Base-by-base conservation (phyloP, 1,139 yeast genomes). In the Suzukiozyma palmioleophila region DNA sequence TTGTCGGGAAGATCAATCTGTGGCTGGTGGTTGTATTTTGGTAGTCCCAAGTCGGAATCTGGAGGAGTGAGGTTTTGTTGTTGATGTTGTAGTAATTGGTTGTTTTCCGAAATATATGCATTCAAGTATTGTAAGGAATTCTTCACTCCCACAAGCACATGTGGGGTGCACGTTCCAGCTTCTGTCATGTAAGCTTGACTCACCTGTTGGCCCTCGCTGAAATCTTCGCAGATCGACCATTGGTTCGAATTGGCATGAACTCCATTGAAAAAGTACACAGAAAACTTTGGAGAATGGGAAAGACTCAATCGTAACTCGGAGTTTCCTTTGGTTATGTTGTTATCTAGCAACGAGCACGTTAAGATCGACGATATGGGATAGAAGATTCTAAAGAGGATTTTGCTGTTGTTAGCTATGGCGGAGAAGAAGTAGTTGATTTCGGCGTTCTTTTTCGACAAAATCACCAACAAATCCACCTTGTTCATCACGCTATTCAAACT, bases 171-270 rank as follows among this genome's bases (percentile, higher is more conserved):
- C 9, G 65, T 57, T 2, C 77, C 79, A 3, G 73, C 74, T 26
- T 73, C 85, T 12, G 79, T 79, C 33, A 68, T 62, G 52, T 67
- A 77, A 0, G 92, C 90, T 45, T 69, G 74, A 43, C 79, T 77
- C 10, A 84, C 92, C 55, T 84, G 90, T 52, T 82, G 88, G 18
- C 86, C 89, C 50, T 84, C 92, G 43, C 87, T 80, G 50, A 84
- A 84, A 59, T 84, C 94, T 44, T 84, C 92, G 59, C 92, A 84
- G 22, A 83, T 79, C 2, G 85, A 79, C 94, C 94, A 84, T 52
- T 82, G 88, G 55, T 84, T 83, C 30, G 75, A 61, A 45, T 69
- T 66, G 34, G 75, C 65, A 54, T 69, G 49, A 60, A 67, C 64
- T 9, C 78, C 79, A 49, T 72, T 68, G 51, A 68, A 68, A 55